phyloP scores from a whole-genome alignment of 257 asterid species.

The Verbena officinalis region DNA sequence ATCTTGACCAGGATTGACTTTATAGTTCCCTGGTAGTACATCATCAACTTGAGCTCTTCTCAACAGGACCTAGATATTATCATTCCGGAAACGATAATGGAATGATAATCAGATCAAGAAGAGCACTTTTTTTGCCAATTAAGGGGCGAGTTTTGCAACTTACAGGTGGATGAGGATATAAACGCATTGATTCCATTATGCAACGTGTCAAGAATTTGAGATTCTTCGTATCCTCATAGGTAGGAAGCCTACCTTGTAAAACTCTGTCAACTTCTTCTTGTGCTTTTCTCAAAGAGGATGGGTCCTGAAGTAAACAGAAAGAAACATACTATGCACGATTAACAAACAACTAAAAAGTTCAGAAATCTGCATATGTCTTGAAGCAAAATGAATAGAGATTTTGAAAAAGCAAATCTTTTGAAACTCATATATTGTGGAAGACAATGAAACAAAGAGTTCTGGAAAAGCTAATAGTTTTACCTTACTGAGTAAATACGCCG shows the following conservation, averaged over 20 bases:
- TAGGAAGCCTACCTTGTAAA: slow-evolving; percentile 76
- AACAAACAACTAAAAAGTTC: slow-evolving; percentile 11
- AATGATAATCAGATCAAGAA: slow-evolving; percentile 21
- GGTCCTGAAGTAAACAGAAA: slow-evolving; percentile 50
- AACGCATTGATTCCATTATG: slow-evolving; percentile 88
- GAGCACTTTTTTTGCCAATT: neutral
- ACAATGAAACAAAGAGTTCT: neutral
- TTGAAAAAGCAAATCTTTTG: too few species aligned
- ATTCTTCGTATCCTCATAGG: slow-evolving; percentile 78
- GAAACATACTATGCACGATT: slow-evolving; percentile 18
- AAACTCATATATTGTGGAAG: neutral
- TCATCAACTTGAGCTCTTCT: slow-evolving; percentile 91
- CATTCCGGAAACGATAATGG: slow-evolving; percentile 19
- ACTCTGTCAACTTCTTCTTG: slow-evolving; percentile 91
- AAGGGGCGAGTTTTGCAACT: slow-evolving; percentile 32
- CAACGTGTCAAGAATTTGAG: slow-evolving; percentile 88
- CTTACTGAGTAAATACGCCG: slow-evolving; percentile 86
- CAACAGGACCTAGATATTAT: slow-evolving; percentile 61
- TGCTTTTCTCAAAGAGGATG: slow-evolving; percentile 67
- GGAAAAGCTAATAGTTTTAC: slow-evolving; percentile 42
- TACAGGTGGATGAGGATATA: slow-evolving; percentile 98
- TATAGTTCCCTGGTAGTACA: slow-evolving; percentile 85
- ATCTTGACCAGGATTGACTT: slow-evolving; percentile 93
- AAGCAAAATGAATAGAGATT: too few species aligned
- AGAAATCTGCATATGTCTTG: too few species aligned